These are phyloP conservation scores for Cocos nucifera DNA, from an alignment of 176 grass and related monocot species.

Conservation along the genomic window DNA sequence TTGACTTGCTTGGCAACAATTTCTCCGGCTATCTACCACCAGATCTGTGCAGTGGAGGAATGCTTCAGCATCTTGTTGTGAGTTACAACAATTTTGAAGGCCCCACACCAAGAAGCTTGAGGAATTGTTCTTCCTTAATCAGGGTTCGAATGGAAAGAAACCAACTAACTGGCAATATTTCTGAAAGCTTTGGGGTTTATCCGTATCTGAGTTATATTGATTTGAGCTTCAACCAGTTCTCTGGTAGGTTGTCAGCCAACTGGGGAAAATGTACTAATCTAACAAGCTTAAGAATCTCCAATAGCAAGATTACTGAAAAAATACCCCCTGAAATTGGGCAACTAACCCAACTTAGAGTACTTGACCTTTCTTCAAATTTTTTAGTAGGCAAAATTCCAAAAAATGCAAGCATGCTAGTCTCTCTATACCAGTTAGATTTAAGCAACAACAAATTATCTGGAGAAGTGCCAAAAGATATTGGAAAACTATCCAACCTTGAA, in stretches of 20 bases:
- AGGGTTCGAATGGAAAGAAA: neutral
- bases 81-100: conserved; percentile 1
- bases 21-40: no score
- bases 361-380: neutral
- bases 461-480: conserved; percentile 1
- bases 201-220: neutral
- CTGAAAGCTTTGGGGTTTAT: conserved; percentile 9
- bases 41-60: no score
- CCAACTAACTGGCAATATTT: conserved; percentile 13
- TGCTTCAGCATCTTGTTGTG: no score
- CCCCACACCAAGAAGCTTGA: conserved; percentile 8
- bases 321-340: neutral
- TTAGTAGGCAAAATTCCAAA: neutral
- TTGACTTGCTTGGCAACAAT: no score
- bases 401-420: neutral
- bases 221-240: neutral
- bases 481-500: neutral
- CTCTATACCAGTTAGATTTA: neutral
- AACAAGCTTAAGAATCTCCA: neutral
- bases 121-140: conserved; percentile 1
- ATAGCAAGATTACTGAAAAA: neutral
- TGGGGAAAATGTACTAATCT: neutral
- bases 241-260: neutral
- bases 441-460: neutral
- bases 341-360: neutral